These are phyloP conservation scores for Trichothecium roseum DNA, from an alignment of 2,329 filamentous ascomycete species.

Conservation along the genomic window DNA sequence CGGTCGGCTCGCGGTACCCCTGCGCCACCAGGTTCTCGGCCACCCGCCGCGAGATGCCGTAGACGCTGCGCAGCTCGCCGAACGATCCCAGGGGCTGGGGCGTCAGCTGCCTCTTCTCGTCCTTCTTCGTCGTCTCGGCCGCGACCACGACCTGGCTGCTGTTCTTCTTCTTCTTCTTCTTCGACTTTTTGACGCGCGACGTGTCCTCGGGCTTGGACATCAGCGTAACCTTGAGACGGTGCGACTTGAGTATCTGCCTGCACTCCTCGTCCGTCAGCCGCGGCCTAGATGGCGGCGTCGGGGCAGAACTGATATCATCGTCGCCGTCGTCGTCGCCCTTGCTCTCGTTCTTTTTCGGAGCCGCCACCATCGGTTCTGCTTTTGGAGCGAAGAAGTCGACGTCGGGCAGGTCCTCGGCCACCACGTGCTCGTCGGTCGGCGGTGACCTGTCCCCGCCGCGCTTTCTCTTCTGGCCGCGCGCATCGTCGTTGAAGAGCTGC, in stretches of 20 bases:
- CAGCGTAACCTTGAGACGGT: slow-evolving; percentile 76
- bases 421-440: slow-evolving; percentile 15
- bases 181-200: slow-evolving; percentile 41
- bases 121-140: slow-evolving; percentile 28
- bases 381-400: slow-evolving; percentile 51
- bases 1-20: slow-evolving; percentile 79
- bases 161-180: slow-evolving; percentile 40
- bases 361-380: slow-evolving; percentile 17
- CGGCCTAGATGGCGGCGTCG: slow-evolving; percentile 1
- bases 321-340: slow-evolving; percentile 16
- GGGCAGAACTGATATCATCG: slow-evolving; percentile 17
- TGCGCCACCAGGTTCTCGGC: slow-evolving; percentile 73
- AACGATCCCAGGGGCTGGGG: slow-evolving; percentile 76
- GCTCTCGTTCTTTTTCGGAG: slow-evolving; percentile 23
- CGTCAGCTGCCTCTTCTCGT: slow-evolving; percentile 53
- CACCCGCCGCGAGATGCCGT: slow-evolving; percentile 63
- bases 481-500: slow-evolving; percentile 56
- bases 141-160: slow-evolving; percentile 30
- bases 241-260: slow-evolving; percentile 62
- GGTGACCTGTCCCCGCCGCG: slow-evolving; percentile 13
- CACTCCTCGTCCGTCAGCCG: slow-evolving; percentile 59
- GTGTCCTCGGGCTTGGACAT: slow-evolving; percentile 42
- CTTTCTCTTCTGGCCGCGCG: slow-evolving; percentile 46
- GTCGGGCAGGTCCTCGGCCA: slow-evolving; percentile 32
- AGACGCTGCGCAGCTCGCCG: slow-evolving; percentile 56